phyloP scores from a whole-genome alignment of 2,329 filamentous ascomycete genomes.

The Aspergillus ustus region DNA sequence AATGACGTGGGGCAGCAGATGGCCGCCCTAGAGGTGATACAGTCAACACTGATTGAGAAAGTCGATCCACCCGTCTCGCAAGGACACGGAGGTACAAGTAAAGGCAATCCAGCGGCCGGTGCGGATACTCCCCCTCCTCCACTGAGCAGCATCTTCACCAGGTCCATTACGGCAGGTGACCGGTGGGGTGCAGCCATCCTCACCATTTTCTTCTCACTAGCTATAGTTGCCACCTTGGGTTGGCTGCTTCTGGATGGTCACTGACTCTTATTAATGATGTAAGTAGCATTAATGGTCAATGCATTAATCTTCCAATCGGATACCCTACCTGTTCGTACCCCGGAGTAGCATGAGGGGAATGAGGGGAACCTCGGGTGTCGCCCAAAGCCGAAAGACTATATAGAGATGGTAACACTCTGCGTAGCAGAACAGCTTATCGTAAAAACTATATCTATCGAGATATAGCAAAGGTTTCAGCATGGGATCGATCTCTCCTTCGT shows the following conservation, averaged over 20 bases:
- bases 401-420: not conserved
- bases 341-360: not conserved
- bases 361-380: slow-evolving; percentile 9
- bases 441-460: not conserved
- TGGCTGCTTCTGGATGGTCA: slow-evolving; percentile 40
- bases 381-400: not conserved
- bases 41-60: slow-evolving; percentile 36
- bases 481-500: slow-evolving; percentile 8
- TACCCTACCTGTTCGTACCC: not conserved
- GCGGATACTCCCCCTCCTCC: slow-evolving; percentile 17
- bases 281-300: not conserved
- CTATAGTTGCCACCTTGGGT: slow-evolving; percentile 39
- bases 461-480: not conserved
- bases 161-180: slow-evolving; percentile 40
- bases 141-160: slow-evolving; percentile 21
- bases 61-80: slow-evolving; percentile 38
- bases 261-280: slow-evolving; percentile 16
- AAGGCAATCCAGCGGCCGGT: slow-evolving; percentile 38
- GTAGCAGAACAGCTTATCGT: not conserved
- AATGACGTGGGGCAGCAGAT: slow-evolving; percentile 48
- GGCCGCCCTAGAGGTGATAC: slow-evolving; percentile 42
- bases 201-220: slow-evolving; percentile 42
- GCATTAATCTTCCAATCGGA: slow-evolving; percentile 26
- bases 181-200: slow-evolving; percentile 49
- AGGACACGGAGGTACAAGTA: slow-evolving; percentile 38